Base-by-base conservation (phyloP, 257 asterid species). In the Solanum corneliomulleri region DNA sequence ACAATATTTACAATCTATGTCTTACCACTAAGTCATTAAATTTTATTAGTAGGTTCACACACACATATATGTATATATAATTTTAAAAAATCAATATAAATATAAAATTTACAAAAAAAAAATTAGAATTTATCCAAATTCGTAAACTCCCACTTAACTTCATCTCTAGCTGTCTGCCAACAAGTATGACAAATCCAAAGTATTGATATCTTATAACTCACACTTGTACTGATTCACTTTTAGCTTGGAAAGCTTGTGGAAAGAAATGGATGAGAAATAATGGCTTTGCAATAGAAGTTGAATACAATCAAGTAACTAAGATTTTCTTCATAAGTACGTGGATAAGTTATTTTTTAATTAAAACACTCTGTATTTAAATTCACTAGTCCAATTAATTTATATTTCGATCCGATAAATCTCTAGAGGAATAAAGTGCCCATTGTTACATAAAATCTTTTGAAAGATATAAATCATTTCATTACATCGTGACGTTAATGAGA, bases 111-210 rank as follows among this genome's bases (percentile, higher is more conserved):
- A 56, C 0, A 33, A 33, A 33, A 2, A 52, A 18, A 52, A 18
- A 7, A 0, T 0, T 56, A 56, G 11, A 56, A 10, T 18, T 56
- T 0, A n/a, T 56, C 4, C 11, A 3, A 56, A 18, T n/a, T 0
- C n/a, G 7, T n/a, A 1, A 18, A 18, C 64, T 1, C 0, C 4
- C n/a, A 18, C 0, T 7, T 52, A 52, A 4, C 10, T 52, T 52
- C n/a, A 4, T 52, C 0, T 52, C 39, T 35, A 0, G 5, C 37
- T 35, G 1, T 35, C 20, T 18, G 4, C 64, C 64, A 56, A 56
- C 62, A 18, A 29, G 27, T 62, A 62, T 62, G 23, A 69, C 11
- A 39, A 39, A 39, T 13, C 20, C 56, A 39, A 39, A 74, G 11
- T 39, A 5, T 41, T 75, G 31, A 25, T 23, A 75, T 11, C 27